Percentiles rank a stretch among this genome's conserved stretches.
These are phyloP conservation scores for Phytophthora syringae DNA, from an alignment of 352 stramenopile genomes.

Conservation along the genomic window DNA sequence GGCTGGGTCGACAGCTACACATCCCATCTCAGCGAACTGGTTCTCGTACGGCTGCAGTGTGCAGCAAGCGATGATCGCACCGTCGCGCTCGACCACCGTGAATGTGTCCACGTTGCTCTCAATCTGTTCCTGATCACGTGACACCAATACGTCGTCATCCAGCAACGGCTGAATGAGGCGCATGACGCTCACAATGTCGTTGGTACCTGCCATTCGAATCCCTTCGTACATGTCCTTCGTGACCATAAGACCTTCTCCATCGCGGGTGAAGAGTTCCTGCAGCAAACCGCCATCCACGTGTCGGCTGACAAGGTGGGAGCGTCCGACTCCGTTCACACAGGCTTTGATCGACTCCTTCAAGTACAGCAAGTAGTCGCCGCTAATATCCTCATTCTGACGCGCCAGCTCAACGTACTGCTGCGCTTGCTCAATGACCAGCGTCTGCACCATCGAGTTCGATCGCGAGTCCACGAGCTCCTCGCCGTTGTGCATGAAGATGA, in stretches of 20 bases:
- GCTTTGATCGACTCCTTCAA: slow-evolving; percentile 86
- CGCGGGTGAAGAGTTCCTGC: slow-evolving; percentile 98
- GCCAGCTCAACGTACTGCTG: slow-evolving; percentile 85
- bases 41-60: slow-evolving; percentile 91
- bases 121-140: slow-evolving; percentile 89
- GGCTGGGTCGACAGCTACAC: slow-evolving; percentile 87
- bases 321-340: slow-evolving; percentile 85
- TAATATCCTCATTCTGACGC: slow-evolving; percentile 61
- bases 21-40: slow-evolving; percentile 92
- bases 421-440: slow-evolving; percentile 81
- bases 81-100: slow-evolving; percentile 89
- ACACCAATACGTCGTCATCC: slow-evolving; percentile 88
- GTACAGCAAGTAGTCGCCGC: slow-evolving; percentile 81
- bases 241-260: slow-evolving; percentile 97
- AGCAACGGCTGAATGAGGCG: slow-evolving; percentile 89
- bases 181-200: slow-evolving; percentile 93
- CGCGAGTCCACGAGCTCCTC: slow-evolving; percentile 88
- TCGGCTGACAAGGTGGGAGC: slow-evolving; percentile 86
- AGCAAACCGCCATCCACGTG: slow-evolving; percentile 92
- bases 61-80: slow-evolving; percentile 89
- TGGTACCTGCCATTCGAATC: slow-evolving; percentile 91
- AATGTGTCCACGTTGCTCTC: slow-evolving; percentile 91
- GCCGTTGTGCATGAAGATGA: slow-evolving; percentile 91
- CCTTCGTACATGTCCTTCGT: slow-evolving; percentile 97
- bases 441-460: slow-evolving; percentile 80